Conservation (phyloP, 495 filamentous ascomycete species). For the Hypoxylon lenormandii region DNA sequence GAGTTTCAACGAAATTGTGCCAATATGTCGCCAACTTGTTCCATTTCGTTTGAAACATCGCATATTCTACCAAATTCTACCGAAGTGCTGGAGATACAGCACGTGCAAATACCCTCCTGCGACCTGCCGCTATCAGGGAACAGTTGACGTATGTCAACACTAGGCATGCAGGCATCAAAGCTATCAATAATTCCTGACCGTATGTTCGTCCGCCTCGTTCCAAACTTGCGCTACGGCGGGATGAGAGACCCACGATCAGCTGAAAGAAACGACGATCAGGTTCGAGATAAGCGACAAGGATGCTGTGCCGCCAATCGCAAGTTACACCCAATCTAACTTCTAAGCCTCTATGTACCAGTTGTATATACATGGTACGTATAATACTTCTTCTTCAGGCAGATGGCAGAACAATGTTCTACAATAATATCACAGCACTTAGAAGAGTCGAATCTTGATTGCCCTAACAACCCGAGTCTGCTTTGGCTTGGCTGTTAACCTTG, state of each 20-base stretch:
- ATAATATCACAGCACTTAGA: background rate
- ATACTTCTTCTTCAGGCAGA: background rate
- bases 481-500: slow-evolving; percentile 2
- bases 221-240: slow-evolving; percentile 27
- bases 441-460: slow-evolving; percentile 19
- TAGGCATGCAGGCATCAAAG: slow-evolving; percentile 7
- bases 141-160: slow-evolving; percentile 1
- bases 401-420: no score
- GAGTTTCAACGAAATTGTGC: no score
- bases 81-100: slow-evolving; percentile 6
- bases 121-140: slow-evolving; percentile 10
- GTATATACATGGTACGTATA: no score
- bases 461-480: slow-evolving; percentile 6
- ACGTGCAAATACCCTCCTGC: slow-evolving; percentile 30
- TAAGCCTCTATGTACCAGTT: no score
- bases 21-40: no score
- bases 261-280: slow-evolving; percentile 34
- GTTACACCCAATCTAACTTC: slow-evolving; percentile 3
- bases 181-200: slow-evolving; percentile 19
- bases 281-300: slow-evolving; percentile 41
- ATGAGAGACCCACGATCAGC: slow-evolving; percentile 34
- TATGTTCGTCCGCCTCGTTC: slow-evolving; percentile 36
- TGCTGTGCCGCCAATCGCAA: slow-evolving; percentile 29
- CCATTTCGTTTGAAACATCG: no score
- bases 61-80: background rate